These are phyloP conservation scores for Puccinia triticina DNA, from an alignment of 1,284 basidiomycete species.

Conservation along the genomic window DNA sequence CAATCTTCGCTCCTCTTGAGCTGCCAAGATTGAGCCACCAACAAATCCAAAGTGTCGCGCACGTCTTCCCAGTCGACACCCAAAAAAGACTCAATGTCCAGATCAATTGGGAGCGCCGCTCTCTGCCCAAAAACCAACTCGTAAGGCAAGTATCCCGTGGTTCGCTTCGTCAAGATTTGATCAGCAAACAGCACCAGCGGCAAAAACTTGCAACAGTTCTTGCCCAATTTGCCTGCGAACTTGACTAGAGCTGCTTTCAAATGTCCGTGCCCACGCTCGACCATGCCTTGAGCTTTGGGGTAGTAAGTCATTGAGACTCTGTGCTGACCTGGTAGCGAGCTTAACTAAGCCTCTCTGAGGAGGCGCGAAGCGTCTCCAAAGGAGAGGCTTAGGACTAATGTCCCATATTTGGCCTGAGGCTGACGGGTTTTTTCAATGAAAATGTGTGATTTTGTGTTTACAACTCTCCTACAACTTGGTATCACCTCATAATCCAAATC, in stretches of 20 bases:
- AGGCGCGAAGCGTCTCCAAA: too few species aligned
- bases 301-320: not conserved
- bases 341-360: too few species aligned
- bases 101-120: not conserved
- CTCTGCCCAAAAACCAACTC: slow-evolving; percentile 2
- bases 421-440: too few species aligned
- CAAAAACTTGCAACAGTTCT: slow-evolving; percentile 5
- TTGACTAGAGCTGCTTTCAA: slow-evolving; percentile 17
- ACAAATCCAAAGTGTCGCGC: not conserved
- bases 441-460: too few species aligned
- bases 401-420: too few species aligned
- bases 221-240: not conserved
- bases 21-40: not conserved
- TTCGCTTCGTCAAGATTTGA: slow-evolving; percentile 1
- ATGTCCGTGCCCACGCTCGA: slow-evolving; percentile 1
- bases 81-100: slow-evolving; percentile 9
- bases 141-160: slow-evolving; percentile 11
- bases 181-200: not conserved
- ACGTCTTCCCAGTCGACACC: not conserved
- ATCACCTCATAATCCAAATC: too few species aligned
- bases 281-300: slow-evolving; percentile 25
- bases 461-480: too few species aligned
- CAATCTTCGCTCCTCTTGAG: not conserved
- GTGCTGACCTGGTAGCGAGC: not conserved
- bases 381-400: too few species aligned